A percentile compares a stretch with the other conserved stretches of the same genome.
These are phyloP conservation scores for Botrytis fragariae DNA, from an alignment of 2,329 filamentous ascomycete genomes.

Conservation along the genomic window DNA sequence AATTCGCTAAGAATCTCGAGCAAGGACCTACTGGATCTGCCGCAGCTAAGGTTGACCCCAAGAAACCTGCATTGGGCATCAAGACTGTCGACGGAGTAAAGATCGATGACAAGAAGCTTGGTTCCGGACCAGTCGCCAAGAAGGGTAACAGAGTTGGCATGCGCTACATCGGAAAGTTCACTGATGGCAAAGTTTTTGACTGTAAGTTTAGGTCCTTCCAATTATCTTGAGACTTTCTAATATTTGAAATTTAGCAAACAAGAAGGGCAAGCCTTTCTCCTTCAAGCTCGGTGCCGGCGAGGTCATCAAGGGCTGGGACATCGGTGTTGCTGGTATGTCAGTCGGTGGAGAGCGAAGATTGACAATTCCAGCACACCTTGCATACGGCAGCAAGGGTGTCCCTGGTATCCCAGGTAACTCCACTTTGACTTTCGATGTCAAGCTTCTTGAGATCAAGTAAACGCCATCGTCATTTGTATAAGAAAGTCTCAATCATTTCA, in stretches of 20 bases:
- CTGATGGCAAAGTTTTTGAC: slow-evolving; percentile 93
- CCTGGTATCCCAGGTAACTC: slow-evolving; percentile 91
- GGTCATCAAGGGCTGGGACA: slow-evolving; percentile 99
- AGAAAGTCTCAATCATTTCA: not conserved
- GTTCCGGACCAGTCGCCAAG: slow-evolving; percentile 81
- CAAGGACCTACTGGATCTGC: slow-evolving; percentile 83
- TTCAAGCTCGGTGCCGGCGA: slow-evolving; percentile 94
- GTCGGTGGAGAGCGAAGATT: slow-evolving; percentile 92
- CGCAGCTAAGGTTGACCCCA: slow-evolving; percentile 47
- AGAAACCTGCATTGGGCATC: slow-evolving; percentile 56
- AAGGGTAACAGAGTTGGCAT: slow-evolving; percentile 87
- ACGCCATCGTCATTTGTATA: slow-evolving; percentile 23
- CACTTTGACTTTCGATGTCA: slow-evolving; percentile 87
- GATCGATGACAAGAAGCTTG: slow-evolving; percentile 92
- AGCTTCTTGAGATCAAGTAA: slow-evolving; percentile 81
- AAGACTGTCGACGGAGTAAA: slow-evolving; percentile 86
- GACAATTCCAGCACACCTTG: slow-evolving; percentile 81
- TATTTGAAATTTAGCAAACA: slow-evolving; percentile 68
- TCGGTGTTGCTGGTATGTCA: slow-evolving; percentile 88
- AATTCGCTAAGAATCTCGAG: slow-evolving; percentile 98
- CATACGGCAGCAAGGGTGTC: slow-evolving; percentile 80
- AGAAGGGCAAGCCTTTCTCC: slow-evolving; percentile 95
- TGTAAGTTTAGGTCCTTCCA: slow-evolving; percentile 53
- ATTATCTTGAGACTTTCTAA: not conserved
- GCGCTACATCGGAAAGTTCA: slow-evolving; percentile 97